Conservation (phyloP, 2,329 filamentous ascomycete species). For the Chrysoporthe austroafricana region DNA sequence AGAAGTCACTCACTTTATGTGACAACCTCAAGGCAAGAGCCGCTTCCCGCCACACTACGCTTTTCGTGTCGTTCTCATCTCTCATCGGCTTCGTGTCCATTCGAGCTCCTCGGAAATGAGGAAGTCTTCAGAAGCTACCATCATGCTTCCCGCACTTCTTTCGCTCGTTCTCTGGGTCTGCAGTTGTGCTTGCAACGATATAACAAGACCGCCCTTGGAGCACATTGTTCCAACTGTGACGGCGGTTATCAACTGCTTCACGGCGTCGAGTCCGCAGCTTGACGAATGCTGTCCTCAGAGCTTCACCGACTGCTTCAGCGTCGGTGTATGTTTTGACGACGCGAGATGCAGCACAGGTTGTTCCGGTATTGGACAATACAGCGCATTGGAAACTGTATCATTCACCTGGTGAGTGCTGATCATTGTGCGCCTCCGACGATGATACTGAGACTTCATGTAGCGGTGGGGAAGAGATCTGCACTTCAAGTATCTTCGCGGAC, state of each 20-base stretch:
- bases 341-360: neutral
- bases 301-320: neutral
- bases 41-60: neutral
- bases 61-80: neutral
- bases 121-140: neutral
- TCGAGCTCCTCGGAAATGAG: no score
- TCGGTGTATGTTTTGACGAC: neutral
- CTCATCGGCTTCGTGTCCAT: neutral
- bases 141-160: neutral
- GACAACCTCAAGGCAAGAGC: neutral
- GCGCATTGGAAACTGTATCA: neutral
- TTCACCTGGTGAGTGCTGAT: constrained; percentile 8
- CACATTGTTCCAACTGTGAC: neutral
- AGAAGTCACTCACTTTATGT: neutral
- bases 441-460: neutral
- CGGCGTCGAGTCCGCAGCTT: neutral
- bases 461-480: constrained; percentile 1
- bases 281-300: neutral
- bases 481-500: neutral
- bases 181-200: neutral
- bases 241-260: neutral
- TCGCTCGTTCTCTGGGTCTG: neutral
- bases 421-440: neutral
- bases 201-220: neutral
- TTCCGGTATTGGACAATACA: neutral